phyloP scores from a whole-genome alignment of 2,329 filamentous ascomycete genomes.

The Nothomitra cinnamomea region DNA sequence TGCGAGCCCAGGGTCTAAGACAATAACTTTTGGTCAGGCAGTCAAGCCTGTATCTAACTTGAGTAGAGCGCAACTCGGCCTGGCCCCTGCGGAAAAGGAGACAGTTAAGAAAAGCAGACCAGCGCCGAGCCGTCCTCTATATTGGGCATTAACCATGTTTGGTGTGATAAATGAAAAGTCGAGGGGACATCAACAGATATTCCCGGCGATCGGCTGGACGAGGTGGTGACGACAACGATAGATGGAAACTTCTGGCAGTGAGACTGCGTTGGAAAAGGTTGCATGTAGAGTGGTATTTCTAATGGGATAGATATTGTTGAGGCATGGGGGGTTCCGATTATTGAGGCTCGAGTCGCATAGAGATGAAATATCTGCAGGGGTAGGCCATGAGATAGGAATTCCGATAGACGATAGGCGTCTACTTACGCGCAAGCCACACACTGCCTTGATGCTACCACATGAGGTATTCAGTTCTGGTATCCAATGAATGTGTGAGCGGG shows the following conservation, averaged over 20 bases:
- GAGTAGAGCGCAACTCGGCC: neutral
- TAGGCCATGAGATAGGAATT: neutral
- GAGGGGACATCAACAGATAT: too few relatives aligned
- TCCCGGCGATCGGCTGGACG: too few relatives aligned
- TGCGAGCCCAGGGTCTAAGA: neutral
- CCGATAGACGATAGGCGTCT: neutral
- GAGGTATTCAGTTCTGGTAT: neutral
- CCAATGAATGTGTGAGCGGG: neutral
- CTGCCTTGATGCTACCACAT: neutral
- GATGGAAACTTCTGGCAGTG: too few relatives aligned
- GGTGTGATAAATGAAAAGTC: too few relatives aligned
- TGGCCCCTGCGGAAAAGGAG: neutral
- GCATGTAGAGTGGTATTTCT: too few relatives aligned
- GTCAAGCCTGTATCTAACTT: neutral
- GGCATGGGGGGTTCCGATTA: too few relatives aligned
- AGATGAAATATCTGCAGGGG: neutral
- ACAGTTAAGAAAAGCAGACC: neutral
- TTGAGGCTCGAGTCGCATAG: neutral
- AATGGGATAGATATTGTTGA: too few relatives aligned
- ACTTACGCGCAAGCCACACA: neutral
- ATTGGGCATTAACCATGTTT: neutral
- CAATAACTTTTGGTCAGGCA: neutral
- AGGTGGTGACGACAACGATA: too few relatives aligned
- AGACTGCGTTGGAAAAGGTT: too few relatives aligned
- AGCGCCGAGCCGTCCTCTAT: neutral